Percentiles rank a stretch among this genome's conserved stretches.
Evolutionary conservation across 306 rosid species (phyloP).

Genomic region (Lathyrus oleraceus): DNA sequence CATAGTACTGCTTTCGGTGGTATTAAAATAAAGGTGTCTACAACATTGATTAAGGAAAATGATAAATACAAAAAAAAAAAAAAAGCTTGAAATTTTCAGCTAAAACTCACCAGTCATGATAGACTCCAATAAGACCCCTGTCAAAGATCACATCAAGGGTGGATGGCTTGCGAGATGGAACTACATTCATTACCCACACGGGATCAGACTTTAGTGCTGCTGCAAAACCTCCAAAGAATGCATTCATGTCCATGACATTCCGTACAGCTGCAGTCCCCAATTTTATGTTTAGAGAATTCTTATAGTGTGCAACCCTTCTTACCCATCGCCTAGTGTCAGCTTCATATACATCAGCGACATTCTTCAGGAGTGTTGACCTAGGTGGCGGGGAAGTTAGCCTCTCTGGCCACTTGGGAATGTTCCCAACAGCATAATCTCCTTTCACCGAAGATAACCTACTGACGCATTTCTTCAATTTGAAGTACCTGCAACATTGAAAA

Average conservation of each 20-base stretch:
- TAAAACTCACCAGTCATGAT: constrained; percentile 86
- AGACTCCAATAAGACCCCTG: constrained; percentile 90
- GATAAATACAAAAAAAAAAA: not conserved
- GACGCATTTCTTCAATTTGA: constrained; percentile 76
- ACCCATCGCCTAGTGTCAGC: constrained; percentile 92
- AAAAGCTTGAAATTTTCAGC: not conserved
- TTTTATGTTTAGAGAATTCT: constrained; percentile 70
- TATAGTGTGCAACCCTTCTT: constrained; percentile 76
- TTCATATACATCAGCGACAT: constrained; percentile 71
- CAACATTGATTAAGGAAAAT: constrained; percentile 14
- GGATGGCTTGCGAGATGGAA: constrained; percentile 70
- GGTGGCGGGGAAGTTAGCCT: constrained; percentile 70
- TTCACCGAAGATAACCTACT: constrained; percentile 60
- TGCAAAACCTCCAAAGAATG: constrained; percentile 95
- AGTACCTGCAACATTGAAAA: constrained; percentile 65
- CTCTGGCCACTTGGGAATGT: constrained; percentile 85
- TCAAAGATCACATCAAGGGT: constrained; percentile 81
- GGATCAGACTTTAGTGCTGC: constrained; percentile 83
- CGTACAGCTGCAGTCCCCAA: constrained; percentile 90
- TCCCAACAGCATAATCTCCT: constrained; percentile 76
- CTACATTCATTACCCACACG: constrained; percentile 96
- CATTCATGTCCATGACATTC: constrained; percentile 97
- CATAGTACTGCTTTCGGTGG: not conserved
- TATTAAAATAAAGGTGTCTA: not conserved
- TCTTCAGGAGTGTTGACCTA: constrained; percentile 68